Base-by-base conservation (phyloP, 2,329 filamentous ascomycete genomes). In the Huntiella abstrusa region DNA sequence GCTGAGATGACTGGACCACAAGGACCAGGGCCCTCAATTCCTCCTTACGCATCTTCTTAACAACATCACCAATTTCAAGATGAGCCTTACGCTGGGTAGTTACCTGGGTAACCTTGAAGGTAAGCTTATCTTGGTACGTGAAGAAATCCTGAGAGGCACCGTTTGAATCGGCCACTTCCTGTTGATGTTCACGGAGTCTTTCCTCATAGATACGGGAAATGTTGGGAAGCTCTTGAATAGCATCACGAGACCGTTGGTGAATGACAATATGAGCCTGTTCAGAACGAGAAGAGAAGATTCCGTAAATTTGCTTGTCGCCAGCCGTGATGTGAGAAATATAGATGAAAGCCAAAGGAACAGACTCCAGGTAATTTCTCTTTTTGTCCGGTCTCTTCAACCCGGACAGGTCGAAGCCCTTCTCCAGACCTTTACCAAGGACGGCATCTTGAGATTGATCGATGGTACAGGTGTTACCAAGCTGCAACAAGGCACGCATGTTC, bases 251-350 rank as follows among this genome's bases (percentile, higher is more conserved):
- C 56, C 80, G 82, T 57, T 91, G 87, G 34, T 94, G 70, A n/a
- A 95, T 80, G 43, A 96, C 70, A 43, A 99, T 75, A 55, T 94
- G 76, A 0, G 87, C 91, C 55, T 91, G 77, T 10, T 77, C 71
- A 52, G 73, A 80, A 0, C 75, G 75, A 0, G 85, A 88, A 0
- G 88, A 96, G 61, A 98, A 94, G 4, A 98, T 60, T 1, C 85
- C 87, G 59, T 95, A 96, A 44, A 98, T 80, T 56, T 98, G 87
- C 33, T 85, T 75, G 49, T 98, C 88, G 3, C 87, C 86, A 10
- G 86, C 79, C 39, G 80, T 79, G 56, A 98, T 81, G 61, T 99
- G 91, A 48, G 94, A 95, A 22, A 98, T 67, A 57, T 91, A 95
- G 46, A 96, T 70, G 58, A 93, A 98, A 15, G 78, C 79, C 58